Conservation (phyloP, 2,329 filamentous ascomycete genomes). For the Huntiella bhutanensis region DNA sequence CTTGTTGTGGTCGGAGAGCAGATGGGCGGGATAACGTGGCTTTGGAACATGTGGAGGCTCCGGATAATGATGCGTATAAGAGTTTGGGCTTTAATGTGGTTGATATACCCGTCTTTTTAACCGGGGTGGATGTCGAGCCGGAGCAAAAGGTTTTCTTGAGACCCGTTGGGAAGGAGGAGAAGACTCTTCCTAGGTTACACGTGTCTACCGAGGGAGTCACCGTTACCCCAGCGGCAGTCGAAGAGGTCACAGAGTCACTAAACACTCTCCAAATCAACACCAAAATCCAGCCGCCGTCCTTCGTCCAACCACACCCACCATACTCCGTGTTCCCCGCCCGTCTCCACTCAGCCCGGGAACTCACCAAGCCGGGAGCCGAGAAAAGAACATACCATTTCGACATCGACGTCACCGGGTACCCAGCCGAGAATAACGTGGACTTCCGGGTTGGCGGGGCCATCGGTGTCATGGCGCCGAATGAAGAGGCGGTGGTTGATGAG, state of each 20-base stretch:
- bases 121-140: constrained; percentile 43
- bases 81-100: constrained; percentile 61
- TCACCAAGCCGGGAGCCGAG: constrained; percentile 76
- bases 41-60: constrained; percentile 32
- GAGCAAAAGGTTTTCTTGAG: constrained; percentile 56
- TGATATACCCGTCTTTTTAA: constrained; percentile 54
- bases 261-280: constrained; percentile 23
- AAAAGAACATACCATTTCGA: constrained; percentile 98
- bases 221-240: neutral
- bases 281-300: constrained; percentile 57
- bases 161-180: constrained; percentile 24
- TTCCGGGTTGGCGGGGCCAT: constrained; percentile 96
- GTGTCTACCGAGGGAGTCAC: constrained; percentile 5
- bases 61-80: constrained; percentile 70
- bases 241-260: constrained; percentile 6
- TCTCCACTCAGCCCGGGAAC: constrained; percentile 63
- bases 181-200: constrained; percentile 12
- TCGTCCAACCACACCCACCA: constrained; percentile 86
- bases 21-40: constrained; percentile 15
- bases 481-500: constrained; percentile 56
- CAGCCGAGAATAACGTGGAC: constrained; percentile 63
- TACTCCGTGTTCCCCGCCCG: constrained; percentile 84
- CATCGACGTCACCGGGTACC: constrained; percentile 88
- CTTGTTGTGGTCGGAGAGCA: constrained; percentile 38
- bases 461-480: constrained; percentile 79